Evolutionary conservation across 1,139 yeast species (phyloP), one percentile per base, ranked within the genome.

Genomic region (Debaryomycetaceae sp.): DNA sequence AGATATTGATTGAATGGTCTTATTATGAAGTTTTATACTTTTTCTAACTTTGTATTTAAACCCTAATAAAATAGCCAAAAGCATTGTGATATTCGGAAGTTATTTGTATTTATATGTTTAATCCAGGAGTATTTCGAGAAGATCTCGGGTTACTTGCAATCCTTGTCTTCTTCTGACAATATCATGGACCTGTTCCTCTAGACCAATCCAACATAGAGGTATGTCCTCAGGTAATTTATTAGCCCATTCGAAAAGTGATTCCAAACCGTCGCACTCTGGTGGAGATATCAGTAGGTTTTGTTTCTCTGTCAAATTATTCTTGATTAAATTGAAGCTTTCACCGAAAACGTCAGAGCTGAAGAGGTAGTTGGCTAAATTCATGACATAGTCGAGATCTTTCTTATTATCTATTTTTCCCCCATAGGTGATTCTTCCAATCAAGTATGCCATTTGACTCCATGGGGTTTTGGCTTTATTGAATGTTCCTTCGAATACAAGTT

Each of bases 321-420:
- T 60, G 20, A 78, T 65, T 43, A 72, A 55, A 45, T 59, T 67
- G 53, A 67, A 72, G 2, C 49, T 56, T 3, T 35, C 44, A 5
- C 61, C 62, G 45, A 67, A 66, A 3, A 74, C 58, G 23, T 59
- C 49, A 2, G 43, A 45, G 2, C 47, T 52, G 49, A 74, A 72
- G n/a, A 71, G 42, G 9, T 50, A 41, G 1, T 48, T 42, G 4
- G 72, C 62, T 14, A 71, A 54, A 0, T 48, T 43, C 14, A 43
- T 48, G 34, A 74, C 54, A 47, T 63, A 71, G 5, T 45, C 37
- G 35, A 55, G 51, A 60, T 88, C 96, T 0, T 60, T 55, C 0
- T 43, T 52, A 39, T 66, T 59, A 47, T 81, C 83, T 38, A 87
- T 67, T 60, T 86, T 86, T 22, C 95, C 95, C 11, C 96, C 96